Evolutionary conservation across 495 filamentous ascomycete genomes (phyloP), one percentile per base, ranked within the genome.

Genomic region (Penicillium salamii): DNA sequence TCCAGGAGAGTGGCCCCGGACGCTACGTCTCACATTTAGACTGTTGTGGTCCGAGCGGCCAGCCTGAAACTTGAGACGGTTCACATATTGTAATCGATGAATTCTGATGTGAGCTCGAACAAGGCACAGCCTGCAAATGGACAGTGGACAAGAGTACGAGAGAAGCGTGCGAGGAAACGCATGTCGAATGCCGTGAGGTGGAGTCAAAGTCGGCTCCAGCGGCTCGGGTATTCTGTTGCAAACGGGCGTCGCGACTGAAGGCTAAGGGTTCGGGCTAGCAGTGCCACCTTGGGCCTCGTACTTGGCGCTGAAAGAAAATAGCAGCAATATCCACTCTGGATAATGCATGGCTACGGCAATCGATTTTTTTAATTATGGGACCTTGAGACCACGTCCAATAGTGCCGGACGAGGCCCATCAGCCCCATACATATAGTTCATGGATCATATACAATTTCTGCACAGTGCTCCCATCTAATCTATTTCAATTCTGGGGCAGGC

Each of bases 21-120:
- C 56, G 56, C 56, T 59, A 59, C 52, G 56, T 59, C 56, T 59
- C 56, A 59, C 7, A 29, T 59, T 59, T 41, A 55, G 37, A 33
- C 45, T 36, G 34, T 18, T 18, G 17, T 11, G 36, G 36, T 17
- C 36, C 8, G 20, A 39, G 36, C 36, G 18, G 13, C 18, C 36
- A 20, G 18, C 15, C 36, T 39, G 36, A 39, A 39, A 39, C 36
- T 24, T 23, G 36, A 39, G 19, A 32, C 29, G 29, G 29, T 13
- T 32, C 29, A 32, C 11, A 9, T 39, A 3, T 38, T 9, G 9
- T 28, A 28, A 28, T n/a, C n/a, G n/a, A n/a, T n/a, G n/a, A n/a
- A n/a, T 26, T 26, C 23, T 26, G 4, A 26, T 26, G 23, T 26
- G 23, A 26, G 23, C 23, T 26, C 23, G 8, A 26, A 26, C 8